phyloP scores from a whole-genome alignment of 345 rosid genomes.

The Populus ilicifolia region DNA sequence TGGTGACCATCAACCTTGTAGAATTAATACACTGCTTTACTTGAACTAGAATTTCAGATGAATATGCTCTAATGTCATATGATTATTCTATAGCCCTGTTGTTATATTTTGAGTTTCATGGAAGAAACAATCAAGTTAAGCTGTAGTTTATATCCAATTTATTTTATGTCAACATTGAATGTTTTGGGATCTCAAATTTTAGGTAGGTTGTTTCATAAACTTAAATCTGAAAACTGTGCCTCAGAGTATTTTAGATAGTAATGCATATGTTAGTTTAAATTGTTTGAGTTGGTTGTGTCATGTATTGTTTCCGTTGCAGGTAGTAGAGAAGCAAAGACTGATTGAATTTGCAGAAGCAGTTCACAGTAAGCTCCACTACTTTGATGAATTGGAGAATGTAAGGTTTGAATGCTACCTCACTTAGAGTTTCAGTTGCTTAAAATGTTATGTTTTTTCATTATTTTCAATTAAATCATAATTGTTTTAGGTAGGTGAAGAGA shows the following conservation, averaged over 20 bases:
- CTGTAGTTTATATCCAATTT: not conserved
- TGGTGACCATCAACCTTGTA: not conserved
- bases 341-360: conserved; percentile 91
- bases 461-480: not conserved
- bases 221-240: not conserved
- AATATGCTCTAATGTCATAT: not conserved
- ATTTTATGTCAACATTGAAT: not conserved
- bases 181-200: not conserved
- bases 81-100: not conserved
- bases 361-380: conserved; percentile 85
- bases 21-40: not conserved
- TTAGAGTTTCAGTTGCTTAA: conserved; percentile 17
- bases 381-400: conserved; percentile 99
- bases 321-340: conserved; percentile 83
- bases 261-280: not conserved
- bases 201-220: not conserved
- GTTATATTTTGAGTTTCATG: not conserved
- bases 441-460: conserved; percentile 5
- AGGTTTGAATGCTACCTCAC: conserved; percentile 57
- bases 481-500: too few relatives aligned
- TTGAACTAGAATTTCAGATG: not conserved
- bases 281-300: conserved; percentile 11
- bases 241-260: not conserved
- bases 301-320: conserved; percentile 37
- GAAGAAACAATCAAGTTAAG: not conserved